Percentiles rank a stretch among this genome's conserved stretches.
These are phyloP conservation scores for Paraconiothyrium brasiliense DNA, from an alignment of 2,329 filamentous ascomycete genomes.

Conservation along the genomic window DNA sequence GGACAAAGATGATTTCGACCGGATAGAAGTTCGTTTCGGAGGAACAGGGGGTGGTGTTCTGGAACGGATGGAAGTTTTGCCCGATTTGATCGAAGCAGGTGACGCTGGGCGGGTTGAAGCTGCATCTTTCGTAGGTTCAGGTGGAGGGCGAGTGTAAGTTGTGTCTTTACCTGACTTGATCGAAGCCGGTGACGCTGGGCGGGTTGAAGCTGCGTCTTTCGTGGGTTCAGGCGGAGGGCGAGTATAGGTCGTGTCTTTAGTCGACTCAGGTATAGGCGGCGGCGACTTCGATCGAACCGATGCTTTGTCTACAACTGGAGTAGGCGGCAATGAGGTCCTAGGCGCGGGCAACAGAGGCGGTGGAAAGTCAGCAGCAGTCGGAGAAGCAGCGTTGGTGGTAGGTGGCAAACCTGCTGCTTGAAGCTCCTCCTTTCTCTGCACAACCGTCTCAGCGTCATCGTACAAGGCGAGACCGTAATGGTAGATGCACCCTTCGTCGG, in stretches of 20 bases:
- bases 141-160: not conserved
- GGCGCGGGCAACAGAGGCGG: slow-evolving; percentile 47
- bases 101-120: slow-evolving; percentile 12
- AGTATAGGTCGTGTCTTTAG: too few relatives aligned
- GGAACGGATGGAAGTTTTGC: slow-evolving; percentile 16
- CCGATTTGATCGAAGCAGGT: slow-evolving; percentile 5
- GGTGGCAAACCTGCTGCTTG: slow-evolving; percentile 51
- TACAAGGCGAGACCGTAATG: slow-evolving; percentile 61
- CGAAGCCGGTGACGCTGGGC: too few relatives aligned
- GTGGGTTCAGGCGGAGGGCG: too few relatives aligned
- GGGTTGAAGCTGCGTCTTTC: too few relatives aligned
- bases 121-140: not conserved
- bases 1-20: slow-evolving; percentile 28
- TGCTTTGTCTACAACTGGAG: slow-evolving; percentile 28
- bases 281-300: slow-evolving; percentile 10
- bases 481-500: slow-evolving; percentile 60
- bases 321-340: slow-evolving; percentile 36
- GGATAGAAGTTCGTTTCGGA: slow-evolving; percentile 25
- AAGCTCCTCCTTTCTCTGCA: slow-evolving; percentile 46
- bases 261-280: not conserved
- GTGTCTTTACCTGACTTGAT: too few relatives aligned
- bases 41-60: slow-evolving; percentile 14
- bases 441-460: slow-evolving; percentile 53
- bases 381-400: slow-evolving; percentile 42
- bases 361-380: slow-evolving; percentile 51